Evolutionary conservation across 129 eudicot species (phyloP), one percentile per base, ranked within the genome.

Genomic region (Flaveria bidentis): DNA sequence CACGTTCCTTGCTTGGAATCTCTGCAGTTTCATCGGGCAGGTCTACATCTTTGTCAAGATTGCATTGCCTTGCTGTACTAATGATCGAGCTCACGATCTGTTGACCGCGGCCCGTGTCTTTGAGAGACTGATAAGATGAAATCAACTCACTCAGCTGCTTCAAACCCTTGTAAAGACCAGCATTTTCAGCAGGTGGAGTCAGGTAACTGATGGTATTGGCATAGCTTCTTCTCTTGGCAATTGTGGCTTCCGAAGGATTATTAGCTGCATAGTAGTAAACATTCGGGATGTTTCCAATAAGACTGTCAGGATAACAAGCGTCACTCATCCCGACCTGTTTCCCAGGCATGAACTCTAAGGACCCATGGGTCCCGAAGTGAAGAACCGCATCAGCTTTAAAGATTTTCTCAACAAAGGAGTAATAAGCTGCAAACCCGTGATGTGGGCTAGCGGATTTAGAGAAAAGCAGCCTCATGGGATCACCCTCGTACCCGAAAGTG

Each of bases 251-350:
- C 1, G 99, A 95, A 5, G 99, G 99, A 67, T 95, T 95, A 72
- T 95, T 95, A 2, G 99, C 99, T 17, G 99, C 99, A 39, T 95
- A 95, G 53, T 95, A 95, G 64, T 95, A 95, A 30, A 95, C 85
- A 67, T 95, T 95, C 4, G 99, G 99, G 53, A 95, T 89, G 85
- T 95, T 91, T 50, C 99, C 97, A 22, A 95, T 95, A 0, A 95
- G 92, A 81, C 99, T 95, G 71, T 95, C 97, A 0, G 99, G 97
- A 47, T 45, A 95, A 81, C 99, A 95, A 71, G 80, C 92, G 41
- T 95, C 99, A 49, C 99, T 95, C 99, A 95, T 95, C 50, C 99
- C 99, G 9, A 95, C 99, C 56, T 91, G 99, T 53, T 95, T 95
- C 9, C 99, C 99, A 11, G 99, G 99, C 99, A 95, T 95, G 88